Conservation (phyloP, 148 eudicot species). For the Camellia japonica region DNA sequence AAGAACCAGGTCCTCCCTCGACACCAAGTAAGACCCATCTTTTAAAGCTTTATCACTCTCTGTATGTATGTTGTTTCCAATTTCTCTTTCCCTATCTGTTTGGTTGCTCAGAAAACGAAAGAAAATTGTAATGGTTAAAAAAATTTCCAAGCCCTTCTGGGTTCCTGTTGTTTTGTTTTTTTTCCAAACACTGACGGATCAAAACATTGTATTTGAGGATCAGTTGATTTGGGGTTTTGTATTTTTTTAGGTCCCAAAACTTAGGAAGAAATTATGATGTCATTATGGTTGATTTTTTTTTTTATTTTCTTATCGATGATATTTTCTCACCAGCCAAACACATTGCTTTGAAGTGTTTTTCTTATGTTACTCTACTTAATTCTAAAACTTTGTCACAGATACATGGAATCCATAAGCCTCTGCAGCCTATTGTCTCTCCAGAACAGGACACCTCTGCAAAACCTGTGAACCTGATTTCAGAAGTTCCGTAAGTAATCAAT, state of each 20-base stretch:
- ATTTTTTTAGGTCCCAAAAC: not conserved
- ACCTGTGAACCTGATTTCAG: constrained; percentile 28
- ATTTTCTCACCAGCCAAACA: not conserved
- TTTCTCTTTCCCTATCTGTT: not conserved
- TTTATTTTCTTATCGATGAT: not conserved
- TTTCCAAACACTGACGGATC: not conserved
- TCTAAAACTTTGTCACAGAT: constrained; percentile 21
- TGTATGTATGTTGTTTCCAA: not conserved
- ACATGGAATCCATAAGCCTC: constrained; percentile 27
- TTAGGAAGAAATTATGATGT: not conserved
- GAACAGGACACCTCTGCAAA: constrained; percentile 32
- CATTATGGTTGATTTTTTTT: not conserved
- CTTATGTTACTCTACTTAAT: not conserved
- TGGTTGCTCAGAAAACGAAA: not conserved
- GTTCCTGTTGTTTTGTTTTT: not conserved
- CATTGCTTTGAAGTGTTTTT: not conserved
- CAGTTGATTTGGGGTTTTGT: not conserved
- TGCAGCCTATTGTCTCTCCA: constrained; percentile 17
- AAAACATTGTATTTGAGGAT: not conserved
- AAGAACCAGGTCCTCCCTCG: constrained; percentile 26
- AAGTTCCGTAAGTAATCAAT: constrained; percentile 10
- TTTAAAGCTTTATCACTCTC: not conserved
- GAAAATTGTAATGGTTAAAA: not conserved
- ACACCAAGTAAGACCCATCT: constrained; percentile 33
- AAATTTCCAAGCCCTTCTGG: not conserved